A percentile compares a stretch with the other conserved stretches of the same genome.
Evolutionary conservation across 257 asterid genomes (phyloP).

Genomic region (Penstemon newberryi): DNA sequence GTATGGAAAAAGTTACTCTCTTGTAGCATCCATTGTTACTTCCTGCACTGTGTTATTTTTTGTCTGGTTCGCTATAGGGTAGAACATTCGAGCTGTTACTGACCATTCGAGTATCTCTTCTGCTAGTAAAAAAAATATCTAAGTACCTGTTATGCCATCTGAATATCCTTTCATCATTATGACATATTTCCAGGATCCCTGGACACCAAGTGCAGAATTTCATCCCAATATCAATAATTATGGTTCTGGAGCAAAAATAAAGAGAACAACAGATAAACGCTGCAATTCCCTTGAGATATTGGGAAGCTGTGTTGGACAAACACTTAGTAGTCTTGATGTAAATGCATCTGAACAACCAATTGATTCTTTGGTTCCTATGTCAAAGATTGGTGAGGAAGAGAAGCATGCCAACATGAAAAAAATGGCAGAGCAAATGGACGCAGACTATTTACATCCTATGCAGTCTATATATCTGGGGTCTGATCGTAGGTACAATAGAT

Average conservation of each 20-base stretch:
- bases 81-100: constrained; percentile 10
- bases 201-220: constrained; percentile 38
- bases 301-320: constrained; percentile 39
- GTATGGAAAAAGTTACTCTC: neutral
- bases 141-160: constrained; percentile 17
- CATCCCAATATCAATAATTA: constrained; percentile 36
- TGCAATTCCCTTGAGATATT: constrained; percentile 33
- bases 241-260: constrained; percentile 86
- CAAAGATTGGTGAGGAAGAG: constrained; percentile 44
- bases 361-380: constrained; percentile 68
- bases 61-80: constrained; percentile 10
- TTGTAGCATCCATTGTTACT: neutral
- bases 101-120: constrained; percentile 15
- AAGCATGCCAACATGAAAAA: constrained; percentile 39
- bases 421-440: constrained; percentile 43
- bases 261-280: constrained; percentile 60
- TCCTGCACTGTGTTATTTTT: constrained; percentile 8
- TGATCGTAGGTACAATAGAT: constrained; percentile 96
- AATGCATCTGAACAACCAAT: constrained; percentile 56
- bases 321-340: constrained; percentile 30
- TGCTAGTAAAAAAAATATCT: constrained; percentile 15
- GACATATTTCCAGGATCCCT: constrained; percentile 50
- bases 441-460: constrained; percentile 72
- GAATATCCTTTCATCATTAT: constrained; percentile 19
- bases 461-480: constrained; percentile 95